Base-by-base conservation (phyloP, 1,284 basidiomycete species). In the Rhodotorula mucilaginosa region DNA sequence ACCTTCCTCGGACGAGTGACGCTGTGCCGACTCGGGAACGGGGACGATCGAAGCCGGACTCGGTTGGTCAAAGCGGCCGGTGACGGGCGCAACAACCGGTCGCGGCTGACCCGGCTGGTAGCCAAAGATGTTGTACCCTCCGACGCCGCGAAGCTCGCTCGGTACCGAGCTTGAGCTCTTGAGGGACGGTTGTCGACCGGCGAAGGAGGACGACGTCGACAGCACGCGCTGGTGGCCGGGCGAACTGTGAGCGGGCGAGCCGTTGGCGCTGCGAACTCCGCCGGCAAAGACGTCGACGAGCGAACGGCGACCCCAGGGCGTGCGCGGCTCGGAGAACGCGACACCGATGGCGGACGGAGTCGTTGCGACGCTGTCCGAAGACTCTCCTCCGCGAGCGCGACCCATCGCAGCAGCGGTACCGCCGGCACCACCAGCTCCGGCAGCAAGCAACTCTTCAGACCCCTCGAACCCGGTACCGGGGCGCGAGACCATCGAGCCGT, bases 301-400 rank as follows among this genome's bases (percentile, higher is more conserved):
- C 18, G 71, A 73, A 19, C 71, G 46, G 1, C 73, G 62, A 1
- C 73, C 73, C 73, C 73, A 74, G 46, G 63, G 63, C 5, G 73
- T 68, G n/a, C 73, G 52, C 4, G 73, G 73, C 61, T 74, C 70
- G 52, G 65, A 66, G 46, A 70, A 65, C 19, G 73, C 73, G 10
- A 74, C 73, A 15, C 73, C 73, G 61, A 74, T 74, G 7, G 71
- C 71, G 1, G 71, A 72, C 18, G 68, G 71, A 2, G 71, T 72
- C 23, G 73, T 72, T 15, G 52, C 71, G 34, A 75, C 58, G 23
- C 54, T 65, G 49, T 69, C 71, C 48, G 62, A 61, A 48, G 74
- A 70, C 19, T 18, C n/a, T 21, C 51, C 18, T 34, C 67, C 26
- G 44, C 31, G 29, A 46, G 48, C 16, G 49, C 61, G n/a, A 26